A percentile compares a stretch with the other conserved stretches of the same genome.
Evolutionary conservation across 352 stramenopile genomes (phyloP).

Genomic region (Globisporangium irregulare): DNA sequence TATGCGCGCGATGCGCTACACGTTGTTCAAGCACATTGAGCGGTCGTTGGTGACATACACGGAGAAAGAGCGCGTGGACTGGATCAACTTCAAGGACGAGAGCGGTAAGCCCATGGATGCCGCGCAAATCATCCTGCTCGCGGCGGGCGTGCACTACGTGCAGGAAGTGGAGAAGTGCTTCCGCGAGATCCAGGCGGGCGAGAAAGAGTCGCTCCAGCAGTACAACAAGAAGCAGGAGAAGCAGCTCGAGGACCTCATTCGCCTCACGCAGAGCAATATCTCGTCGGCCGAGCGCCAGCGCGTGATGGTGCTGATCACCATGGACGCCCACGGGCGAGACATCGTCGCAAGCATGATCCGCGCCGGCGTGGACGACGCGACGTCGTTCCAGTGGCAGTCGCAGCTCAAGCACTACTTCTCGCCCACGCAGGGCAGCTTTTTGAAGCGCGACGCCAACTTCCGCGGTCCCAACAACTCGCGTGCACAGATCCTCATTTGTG

Average conservation of each 20-base stretch:
- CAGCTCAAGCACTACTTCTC: constrained; percentile 96
- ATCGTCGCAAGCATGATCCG: constrained; percentile 96
- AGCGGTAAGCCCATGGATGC: constrained; percentile 88
- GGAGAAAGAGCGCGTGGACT: constrained; percentile 90
- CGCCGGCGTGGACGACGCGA: constrained; percentile 77
- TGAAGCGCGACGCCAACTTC: constrained; percentile 90
- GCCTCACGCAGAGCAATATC: constrained; percentile 90
- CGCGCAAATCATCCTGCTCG: constrained; percentile 94
- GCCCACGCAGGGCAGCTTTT: constrained; percentile 81
- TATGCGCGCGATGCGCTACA: constrained; percentile 92
- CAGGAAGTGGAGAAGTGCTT: constrained; percentile 90
- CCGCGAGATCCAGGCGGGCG: constrained; percentile 61
- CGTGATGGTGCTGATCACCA: constrained; percentile 96
- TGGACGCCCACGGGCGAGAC: constrained; percentile 93
- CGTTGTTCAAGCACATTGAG: constrained; percentile 94
- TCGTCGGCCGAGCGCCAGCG: constrained; percentile 90
- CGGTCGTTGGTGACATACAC: constrained; percentile 90
- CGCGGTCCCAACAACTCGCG: constrained; percentile 71
- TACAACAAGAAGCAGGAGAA: constrained; percentile 93
- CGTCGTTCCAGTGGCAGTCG: constrained; percentile 93
- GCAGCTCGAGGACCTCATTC: constrained; percentile 93
- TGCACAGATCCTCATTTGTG: constrained; percentile 89
- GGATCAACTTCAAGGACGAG: constrained; percentile 94
- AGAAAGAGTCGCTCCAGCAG: constrained; percentile 84
- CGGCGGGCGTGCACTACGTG: constrained; percentile 92